Evolutionary conservation across 441 rosid genomes (phyloP).

Genomic region (Cnidoscolus chayamansa): DNA sequence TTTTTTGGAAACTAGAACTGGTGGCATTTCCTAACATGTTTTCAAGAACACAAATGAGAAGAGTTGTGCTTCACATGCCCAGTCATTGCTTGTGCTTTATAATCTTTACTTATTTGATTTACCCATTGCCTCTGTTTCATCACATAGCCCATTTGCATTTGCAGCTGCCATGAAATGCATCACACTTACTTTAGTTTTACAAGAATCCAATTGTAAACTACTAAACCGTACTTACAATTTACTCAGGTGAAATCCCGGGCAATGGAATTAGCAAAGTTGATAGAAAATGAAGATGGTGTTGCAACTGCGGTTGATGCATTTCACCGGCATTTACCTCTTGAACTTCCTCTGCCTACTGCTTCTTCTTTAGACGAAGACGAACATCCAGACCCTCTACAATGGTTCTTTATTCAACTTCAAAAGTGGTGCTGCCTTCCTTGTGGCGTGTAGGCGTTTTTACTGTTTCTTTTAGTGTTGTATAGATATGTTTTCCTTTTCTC

Average conservation of each 20-base stretch:
- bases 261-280: conserved; percentile 62
- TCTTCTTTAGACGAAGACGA: conserved; percentile 45
- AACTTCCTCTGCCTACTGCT: conserved; percentile 53
- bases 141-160: neutral
- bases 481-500: conserved; percentile 15
- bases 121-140: neutral
- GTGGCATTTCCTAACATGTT: neutral
- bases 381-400: conserved; percentile 48
- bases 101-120: neutral
- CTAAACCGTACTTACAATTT: conserved; percentile 6
- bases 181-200: neutral
- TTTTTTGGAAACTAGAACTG: no score
- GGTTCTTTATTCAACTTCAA: conserved; percentile 64
- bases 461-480: conserved; percentile 15
- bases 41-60: neutral
- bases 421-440: conserved; percentile 68
- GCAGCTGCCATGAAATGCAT: neutral
- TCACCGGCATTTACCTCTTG: conserved; percentile 77
- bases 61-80: neutral
- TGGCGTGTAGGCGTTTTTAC: conserved; percentile 37
- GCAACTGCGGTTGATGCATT: conserved; percentile 85
- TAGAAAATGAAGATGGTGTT: conserved; percentile 94
- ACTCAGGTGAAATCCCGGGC: conserved; percentile 71
- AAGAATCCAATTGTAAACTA: neutral
- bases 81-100: neutral